Base-by-base conservation (phyloP, 352 stramenopile species). In the Aphanomyces stellatus region DNA sequence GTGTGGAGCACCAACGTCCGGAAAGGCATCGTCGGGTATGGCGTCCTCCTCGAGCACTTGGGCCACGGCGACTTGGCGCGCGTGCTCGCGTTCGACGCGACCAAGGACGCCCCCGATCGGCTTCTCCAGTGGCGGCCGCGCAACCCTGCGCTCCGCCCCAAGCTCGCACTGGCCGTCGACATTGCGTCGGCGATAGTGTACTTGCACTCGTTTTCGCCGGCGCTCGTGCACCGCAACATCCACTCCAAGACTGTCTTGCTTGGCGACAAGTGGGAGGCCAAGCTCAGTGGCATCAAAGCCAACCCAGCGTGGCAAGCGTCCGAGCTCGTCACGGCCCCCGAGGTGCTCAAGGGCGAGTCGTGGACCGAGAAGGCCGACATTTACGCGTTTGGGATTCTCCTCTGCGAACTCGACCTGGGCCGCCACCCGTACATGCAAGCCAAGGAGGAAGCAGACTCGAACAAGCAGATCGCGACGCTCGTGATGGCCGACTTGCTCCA, bases 241-340 rank as follows among this genome's bases (percentile, higher is more conserved):
- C 90, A 85, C 69, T 74, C 85, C n/a, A 90, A 88, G 71, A 90
- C 90, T 59, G 78, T 93, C 31, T 68, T 93, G 25, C 61, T 93
- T n/a, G 81, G 88, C 65, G 76, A 75, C 31, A 72, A 82, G 33
- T 86, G 72, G 59, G 78, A 74, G 28, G 85, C 79, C 48, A 91
- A 93, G 69, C 64, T 91, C 31, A 91, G 81, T 62, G 67, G 90
- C 8, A 91, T 93, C 57, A 85, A 90, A 40, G 71, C 85, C 7
- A 88, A 78, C 24, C 82, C 81, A 31, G 64, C 88, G 49, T 84
- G 90, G 66, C 77, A 74, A 27, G 80, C 90, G 66, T 87, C 79
- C 56, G 74, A 75, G 35, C 71, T 88, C 33, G 88, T 93, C 24
- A 82, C 80, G 3, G 77, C 85, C 24, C 85, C 85, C 0, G 85